Percentiles rank a stretch among this genome's conserved stretches.
phyloP scores from a whole-genome alignment of 768 basidiomycete genomes.

The Cantharellus cinnabarinus region DNA sequence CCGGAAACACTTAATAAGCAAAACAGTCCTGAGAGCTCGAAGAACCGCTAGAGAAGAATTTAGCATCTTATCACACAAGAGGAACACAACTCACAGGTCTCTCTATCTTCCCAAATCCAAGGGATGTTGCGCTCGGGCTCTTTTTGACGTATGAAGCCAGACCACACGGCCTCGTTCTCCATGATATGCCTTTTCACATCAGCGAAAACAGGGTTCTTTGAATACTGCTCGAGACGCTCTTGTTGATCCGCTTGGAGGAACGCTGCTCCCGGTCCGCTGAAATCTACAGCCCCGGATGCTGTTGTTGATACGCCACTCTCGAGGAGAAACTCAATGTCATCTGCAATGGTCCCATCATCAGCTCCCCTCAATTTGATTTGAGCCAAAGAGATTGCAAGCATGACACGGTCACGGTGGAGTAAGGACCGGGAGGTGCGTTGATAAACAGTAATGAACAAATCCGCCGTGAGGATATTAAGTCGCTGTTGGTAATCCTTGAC shows the following conservation, averaged over 20 bases:
- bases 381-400: slow-evolving; percentile 76
- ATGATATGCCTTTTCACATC: slow-evolving; percentile 44
- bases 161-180: slow-evolving; percentile 48
- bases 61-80: slow-evolving; percentile 12
- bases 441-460: slow-evolving; percentile 78
- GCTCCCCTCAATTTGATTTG: slow-evolving; percentile 69
- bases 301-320: slow-evolving; percentile 54
- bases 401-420: slow-evolving; percentile 73
- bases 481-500: slow-evolving; percentile 54
- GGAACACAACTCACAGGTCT: not conserved
- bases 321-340: slow-evolving; percentile 81
- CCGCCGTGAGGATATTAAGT: slow-evolving; percentile 61
- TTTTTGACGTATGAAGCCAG: slow-evolving; percentile 41
- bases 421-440: slow-evolving; percentile 77
- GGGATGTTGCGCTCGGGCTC: slow-evolving; percentile 53
- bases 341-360: slow-evolving; percentile 41
- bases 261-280: slow-evolving; percentile 20
- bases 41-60: slow-evolving; percentile 28
- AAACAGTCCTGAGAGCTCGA: slow-evolving; percentile 51
- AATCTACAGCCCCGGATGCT: slow-evolving; percentile 16
- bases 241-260: slow-evolving; percentile 48
- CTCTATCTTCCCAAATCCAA: slow-evolving; percentile 43
- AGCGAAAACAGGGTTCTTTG: slow-evolving; percentile 57
- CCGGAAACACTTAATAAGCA: slow-evolving; percentile 76
- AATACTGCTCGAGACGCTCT: slow-evolving; percentile 45